Conservation (phyloP, 129 eudicot species). For the Pulicaria dysenterica region DNA sequence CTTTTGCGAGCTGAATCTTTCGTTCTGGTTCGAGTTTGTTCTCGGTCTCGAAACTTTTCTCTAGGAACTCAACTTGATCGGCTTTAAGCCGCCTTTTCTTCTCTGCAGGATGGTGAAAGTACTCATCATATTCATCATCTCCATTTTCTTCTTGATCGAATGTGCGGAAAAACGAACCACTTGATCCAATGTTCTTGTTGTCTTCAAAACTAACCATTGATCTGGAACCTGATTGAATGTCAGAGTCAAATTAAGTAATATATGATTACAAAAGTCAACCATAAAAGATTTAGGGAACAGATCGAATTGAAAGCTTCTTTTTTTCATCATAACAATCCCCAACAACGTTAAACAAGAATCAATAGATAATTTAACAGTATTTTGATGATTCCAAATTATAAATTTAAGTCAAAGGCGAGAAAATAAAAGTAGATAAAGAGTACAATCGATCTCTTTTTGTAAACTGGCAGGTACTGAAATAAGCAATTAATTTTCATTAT, state of each 20-base stretch:
- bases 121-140: conserved; percentile 79
- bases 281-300: conserved; percentile 1
- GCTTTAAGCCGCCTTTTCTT: conserved; percentile 79
- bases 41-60: conserved; percentile 69
- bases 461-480: too few relatives aligned
- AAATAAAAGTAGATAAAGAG: too few relatives aligned
- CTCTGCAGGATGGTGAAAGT: conserved; percentile 71
- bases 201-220: conserved; percentile 81
- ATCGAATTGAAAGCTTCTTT: conserved; percentile 5
- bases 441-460: too few relatives aligned
- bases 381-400: background rate
- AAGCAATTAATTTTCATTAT: too few relatives aligned
- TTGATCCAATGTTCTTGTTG: conserved; percentile 37
- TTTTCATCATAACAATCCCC: conserved; percentile 21
- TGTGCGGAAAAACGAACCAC: conserved; percentile 41
- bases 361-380: background rate
- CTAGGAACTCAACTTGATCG: conserved; percentile 83
- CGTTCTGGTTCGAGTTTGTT: conserved; percentile 95
- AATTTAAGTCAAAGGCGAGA: background rate
- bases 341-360: background rate
- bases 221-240: conserved; percentile 56
- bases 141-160: conserved; percentile 65
- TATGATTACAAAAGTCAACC: conserved; percentile 37
- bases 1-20: conserved; percentile 89
- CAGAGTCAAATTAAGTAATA: background rate